Percentiles rank a stretch among this genome's conserved stretches.
These are phyloP conservation scores for Scedosporium apiospermum DNA, from an alignment of 2,329 filamentous ascomycete genomes.

Conservation along the genomic window DNA sequence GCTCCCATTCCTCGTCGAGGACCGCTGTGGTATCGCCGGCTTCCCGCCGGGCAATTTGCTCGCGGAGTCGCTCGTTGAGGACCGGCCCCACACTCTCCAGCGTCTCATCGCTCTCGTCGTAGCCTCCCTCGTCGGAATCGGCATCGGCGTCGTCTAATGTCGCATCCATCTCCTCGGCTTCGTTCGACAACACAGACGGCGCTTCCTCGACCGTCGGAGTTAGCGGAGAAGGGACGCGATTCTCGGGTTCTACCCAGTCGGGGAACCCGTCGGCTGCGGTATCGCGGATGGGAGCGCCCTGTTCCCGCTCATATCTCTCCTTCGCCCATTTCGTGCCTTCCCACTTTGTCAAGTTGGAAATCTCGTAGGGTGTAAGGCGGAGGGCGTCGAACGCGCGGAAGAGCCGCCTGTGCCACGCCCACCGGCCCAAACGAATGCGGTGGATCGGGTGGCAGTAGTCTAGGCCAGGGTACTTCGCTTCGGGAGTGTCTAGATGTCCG, in stretches of 20 bases:
- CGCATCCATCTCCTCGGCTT: constrained; percentile 13
- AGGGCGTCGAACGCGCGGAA: constrained; percentile 68
- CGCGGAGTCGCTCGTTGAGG: constrained; percentile 55
- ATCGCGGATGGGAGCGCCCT: constrained; percentile 59
- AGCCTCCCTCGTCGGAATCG: constrained; percentile 12
- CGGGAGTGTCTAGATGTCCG: constrained; percentile 67
- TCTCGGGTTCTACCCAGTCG: constrained; percentile 43
- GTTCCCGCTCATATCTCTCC: constrained; percentile 68
- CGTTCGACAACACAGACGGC: constrained; percentile 9
- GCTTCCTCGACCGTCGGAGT: not conserved
- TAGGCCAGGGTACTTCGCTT: constrained; percentile 73
- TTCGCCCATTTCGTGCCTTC: constrained; percentile 78
- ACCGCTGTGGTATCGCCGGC: constrained; percentile 48
- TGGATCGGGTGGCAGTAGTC: constrained; percentile 68
- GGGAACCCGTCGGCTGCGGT: constrained; percentile 61
- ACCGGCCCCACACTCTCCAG: constrained; percentile 49
- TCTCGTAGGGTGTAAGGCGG: constrained; percentile 59
- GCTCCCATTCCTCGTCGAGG: constrained; percentile 65
- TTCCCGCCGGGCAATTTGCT: constrained; percentile 53
- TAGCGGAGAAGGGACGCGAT: constrained; percentile 3
- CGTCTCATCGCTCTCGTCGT: constrained; percentile 43
- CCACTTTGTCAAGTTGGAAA: constrained; percentile 66
- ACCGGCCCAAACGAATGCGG: constrained; percentile 67
- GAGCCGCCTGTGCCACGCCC: constrained; percentile 65
- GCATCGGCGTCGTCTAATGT: constrained; percentile 14